These are phyloP conservation scores for Lasiodiplodia sp. DNA, from an alignment of 2,329 filamentous ascomycete genomes.

Conservation along the genomic window DNA sequence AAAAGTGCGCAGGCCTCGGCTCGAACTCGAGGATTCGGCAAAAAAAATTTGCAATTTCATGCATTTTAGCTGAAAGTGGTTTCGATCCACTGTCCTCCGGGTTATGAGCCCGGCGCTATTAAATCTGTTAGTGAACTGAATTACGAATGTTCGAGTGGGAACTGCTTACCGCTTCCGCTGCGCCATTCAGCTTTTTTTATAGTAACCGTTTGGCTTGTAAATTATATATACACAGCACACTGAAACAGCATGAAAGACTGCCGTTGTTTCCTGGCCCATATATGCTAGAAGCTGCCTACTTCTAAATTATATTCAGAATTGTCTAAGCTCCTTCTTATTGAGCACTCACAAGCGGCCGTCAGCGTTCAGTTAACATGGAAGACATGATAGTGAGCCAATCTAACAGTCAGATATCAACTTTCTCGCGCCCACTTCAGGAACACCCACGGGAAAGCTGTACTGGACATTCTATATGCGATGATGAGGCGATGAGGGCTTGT, in stretches of 20 bases:
- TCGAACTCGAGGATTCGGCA: conserved; percentile 11
- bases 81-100: conserved; percentile 43
- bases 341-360: too few species aligned
- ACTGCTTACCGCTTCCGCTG: conserved; percentile 30
- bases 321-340: too few species aligned
- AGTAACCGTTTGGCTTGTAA: too few species aligned
- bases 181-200: conserved; percentile 30
- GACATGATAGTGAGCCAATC: too few species aligned
- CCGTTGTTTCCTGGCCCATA: neutral
- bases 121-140: neutral
- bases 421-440: too few species aligned
- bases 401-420: too few species aligned
- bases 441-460: too few species aligned
- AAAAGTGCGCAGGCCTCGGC: conserved; percentile 6
- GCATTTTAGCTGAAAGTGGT: conserved; percentile 33
- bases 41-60: neutral
- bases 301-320: too few species aligned
- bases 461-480: too few species aligned
- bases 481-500: too few species aligned
- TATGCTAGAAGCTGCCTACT: too few species aligned
- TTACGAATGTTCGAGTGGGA: neutral
- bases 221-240: neutral
- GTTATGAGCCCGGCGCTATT: conserved; percentile 41
- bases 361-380: too few species aligned
- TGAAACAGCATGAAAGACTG: neutral